Evolutionary conservation across 352 stramenopile genomes (phyloP), one percentile per base, ranked within the genome.

Genomic region (Globisporangium carolinianum): DNA sequence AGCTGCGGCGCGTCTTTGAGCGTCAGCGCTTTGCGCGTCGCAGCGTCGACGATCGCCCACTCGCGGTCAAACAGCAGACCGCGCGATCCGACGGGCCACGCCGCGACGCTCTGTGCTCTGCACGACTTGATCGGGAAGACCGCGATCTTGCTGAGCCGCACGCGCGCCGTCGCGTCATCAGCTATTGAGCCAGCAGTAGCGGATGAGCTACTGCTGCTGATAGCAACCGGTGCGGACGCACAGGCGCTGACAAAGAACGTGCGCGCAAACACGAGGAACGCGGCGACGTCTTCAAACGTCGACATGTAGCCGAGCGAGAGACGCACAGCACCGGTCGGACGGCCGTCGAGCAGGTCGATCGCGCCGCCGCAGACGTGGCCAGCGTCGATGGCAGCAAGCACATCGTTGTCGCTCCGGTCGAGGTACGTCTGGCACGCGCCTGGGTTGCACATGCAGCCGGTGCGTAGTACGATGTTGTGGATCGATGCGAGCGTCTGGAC

Each of bases 121-220:
- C 83, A 90, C 36, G 83, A 93, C 61, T 93, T 93, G 62, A 93
- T 84, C 6, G 80, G 80, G 51, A 87, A 90, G 17, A 92, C 37
- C 32, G 76, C 73, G 36, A 90, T 65, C 53, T 89, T 88, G 52
- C 60, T 58, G 37, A 89, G 55, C 10, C 72, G 51, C 6, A 65
- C 12, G 24, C 24, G 24, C 24, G 24, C 24, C 2, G 24, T 32
- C 24, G 24, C 2, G 24, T 32, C 24, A 32, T 32, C 24, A 32
- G 24, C 2, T 32, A 32, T 32, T 32, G 24, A 32, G 24, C 24
- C 24, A 62, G 60, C 7, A 53, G 39, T 12, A 55, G 66, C 0
- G 45, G 50, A 5, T 18, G 17, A 54, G 1, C 0, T 41, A 38
- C 17, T 37, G 56, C 5, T 47, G 36, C 7, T 15, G 53, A 18